Base-by-base conservation (phyloP, 2,329 filamentous ascomycete genomes). In the Remersonia thermophila region DNA sequence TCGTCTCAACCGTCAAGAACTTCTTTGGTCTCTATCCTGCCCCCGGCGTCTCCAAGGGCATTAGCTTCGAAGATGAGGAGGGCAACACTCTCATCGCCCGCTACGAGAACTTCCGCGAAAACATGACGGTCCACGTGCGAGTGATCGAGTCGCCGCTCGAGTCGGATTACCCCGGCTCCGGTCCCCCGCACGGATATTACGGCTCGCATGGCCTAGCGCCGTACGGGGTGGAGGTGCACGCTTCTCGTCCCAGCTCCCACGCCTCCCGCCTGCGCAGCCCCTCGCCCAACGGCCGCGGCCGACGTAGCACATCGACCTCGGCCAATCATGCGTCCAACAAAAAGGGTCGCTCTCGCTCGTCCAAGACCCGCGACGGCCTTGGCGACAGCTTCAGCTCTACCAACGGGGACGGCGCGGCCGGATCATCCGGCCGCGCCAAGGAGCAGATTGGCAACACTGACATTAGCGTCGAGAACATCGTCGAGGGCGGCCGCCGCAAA, bases 1-100 rank as follows among this genome's bases (percentile, higher is more conserved):
- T 98, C 62, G 84, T 96, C 46, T 91, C 86, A 11, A 96, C 91
- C 1, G 89, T 96, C 54, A 96, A 94, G 71, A 96, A 95, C 67
- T 96, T 96, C 65, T 96, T 94, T 56, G 91, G 91, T 42, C 72
- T 98, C 48, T 95, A 95, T 58, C 83, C 89, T 47, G 78, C 74
- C 43, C 67, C 69, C 26, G 62, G 62, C 44, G 72, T 75, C 49
- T 76, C 75, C 48, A 80, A 80, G 55, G 87, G 91, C 47, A 81
- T 98, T 54, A 93, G 85, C 62, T 96, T 98, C 54, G 89, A 96
- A 62, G 89, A 96, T 58, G 76, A 83, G 46, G 68, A 81, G 51
- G 85, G 84, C 52, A 89, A 83, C 53, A 93, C 83, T 42, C 75
- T 98, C 53, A 96, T 98, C 59, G 86, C 89, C 45, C 77, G 85